Percentiles rank a stretch among this genome's conserved stretches.
Conservation (phyloP, 2,329 filamentous ascomycete genomes). For the Bretziella fagacearum region DNA sequence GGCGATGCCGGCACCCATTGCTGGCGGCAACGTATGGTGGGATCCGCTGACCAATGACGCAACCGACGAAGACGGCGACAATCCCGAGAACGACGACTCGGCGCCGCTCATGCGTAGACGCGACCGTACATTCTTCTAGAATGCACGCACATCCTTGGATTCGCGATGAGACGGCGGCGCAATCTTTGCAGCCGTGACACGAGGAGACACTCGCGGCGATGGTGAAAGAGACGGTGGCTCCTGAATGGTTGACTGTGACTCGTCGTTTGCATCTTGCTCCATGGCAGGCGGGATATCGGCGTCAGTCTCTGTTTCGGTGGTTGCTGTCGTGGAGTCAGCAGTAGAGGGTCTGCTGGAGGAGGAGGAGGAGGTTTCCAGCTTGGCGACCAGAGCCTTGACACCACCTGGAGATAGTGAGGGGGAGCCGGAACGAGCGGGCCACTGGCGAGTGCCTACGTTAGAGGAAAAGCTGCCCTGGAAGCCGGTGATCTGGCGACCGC, state of each 20-base stretch:
- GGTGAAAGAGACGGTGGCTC: not conserved
- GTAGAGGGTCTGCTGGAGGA: not conserved
- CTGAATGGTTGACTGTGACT: not conserved
- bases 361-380: not conserved
- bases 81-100: slow-evolving; percentile 1
- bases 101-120: slow-evolving; percentile 12
- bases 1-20: no score
- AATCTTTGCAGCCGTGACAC: not conserved
- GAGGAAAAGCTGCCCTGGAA: slow-evolving; percentile 14
- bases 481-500: slow-evolving; percentile 12
- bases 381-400: slow-evolving; percentile 2
- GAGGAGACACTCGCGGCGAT: not conserved
- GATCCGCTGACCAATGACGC: not conserved
- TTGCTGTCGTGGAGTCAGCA: not conserved
- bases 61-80: not conserved
- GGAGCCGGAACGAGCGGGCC: slow-evolving; percentile 6
- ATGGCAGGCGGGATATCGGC: not conserved
- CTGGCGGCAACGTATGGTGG: no score
- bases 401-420: not conserved
- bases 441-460: slow-evolving; percentile 13
- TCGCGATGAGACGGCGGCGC: not conserved
- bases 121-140: slow-evolving; percentile 16
- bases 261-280: not conserved
- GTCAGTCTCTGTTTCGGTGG: not conserved
- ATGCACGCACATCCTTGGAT: slow-evolving; percentile 13